Evolutionary conservation across 371 early-diverging fungal genomes (phyloP).

Genomic region (Mucor plumbeus): DNA sequence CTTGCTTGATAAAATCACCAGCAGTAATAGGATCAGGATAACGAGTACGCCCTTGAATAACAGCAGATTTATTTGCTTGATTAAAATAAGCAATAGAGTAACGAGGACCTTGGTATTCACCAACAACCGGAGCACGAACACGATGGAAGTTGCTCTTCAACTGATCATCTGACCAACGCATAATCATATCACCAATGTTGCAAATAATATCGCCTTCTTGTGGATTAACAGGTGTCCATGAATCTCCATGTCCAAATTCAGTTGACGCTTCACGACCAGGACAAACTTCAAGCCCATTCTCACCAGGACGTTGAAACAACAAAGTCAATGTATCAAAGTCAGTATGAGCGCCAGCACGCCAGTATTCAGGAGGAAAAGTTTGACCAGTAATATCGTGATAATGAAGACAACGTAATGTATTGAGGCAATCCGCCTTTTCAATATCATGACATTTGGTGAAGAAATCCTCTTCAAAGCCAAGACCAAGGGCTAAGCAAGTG

Average conservation of each 20-base stretch:
- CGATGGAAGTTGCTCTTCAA: constrained; percentile 43
- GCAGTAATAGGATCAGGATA: constrained; percentile 42
- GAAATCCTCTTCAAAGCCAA: constrained; percentile 39
- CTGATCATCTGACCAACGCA: constrained; percentile 42
- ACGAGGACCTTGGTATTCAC: constrained; percentile 42
- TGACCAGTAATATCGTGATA: constrained; percentile 42
- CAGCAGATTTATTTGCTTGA: constrained; percentile 40
- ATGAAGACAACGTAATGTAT: constrained; percentile 39
- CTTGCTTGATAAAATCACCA: constrained; percentile 36
- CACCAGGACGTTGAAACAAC: constrained; percentile 36
- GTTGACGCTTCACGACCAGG: constrained; percentile 40
- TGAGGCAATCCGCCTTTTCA: constrained; percentile 31
- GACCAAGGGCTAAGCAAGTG: constrained; percentile 35
- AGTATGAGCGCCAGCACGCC: constrained; percentile 47
- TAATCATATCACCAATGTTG: constrained; percentile 45
- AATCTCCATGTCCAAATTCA: constrained; percentile 38
- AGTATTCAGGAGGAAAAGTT: constrained; percentile 40
- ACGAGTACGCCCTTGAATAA: constrained; percentile 41
- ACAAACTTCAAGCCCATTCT: constrained; percentile 39
- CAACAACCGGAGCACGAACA: constrained; percentile 38
- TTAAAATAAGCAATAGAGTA: constrained; percentile 46
- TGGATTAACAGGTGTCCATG: constrained; percentile 36
- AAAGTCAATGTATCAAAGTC: constrained; percentile 42
- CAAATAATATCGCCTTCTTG: constrained; percentile 44
- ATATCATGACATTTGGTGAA: constrained; percentile 38